Base-by-base conservation (phyloP, 768 basidiomycete genomes). In the Mycena pura region DNA sequence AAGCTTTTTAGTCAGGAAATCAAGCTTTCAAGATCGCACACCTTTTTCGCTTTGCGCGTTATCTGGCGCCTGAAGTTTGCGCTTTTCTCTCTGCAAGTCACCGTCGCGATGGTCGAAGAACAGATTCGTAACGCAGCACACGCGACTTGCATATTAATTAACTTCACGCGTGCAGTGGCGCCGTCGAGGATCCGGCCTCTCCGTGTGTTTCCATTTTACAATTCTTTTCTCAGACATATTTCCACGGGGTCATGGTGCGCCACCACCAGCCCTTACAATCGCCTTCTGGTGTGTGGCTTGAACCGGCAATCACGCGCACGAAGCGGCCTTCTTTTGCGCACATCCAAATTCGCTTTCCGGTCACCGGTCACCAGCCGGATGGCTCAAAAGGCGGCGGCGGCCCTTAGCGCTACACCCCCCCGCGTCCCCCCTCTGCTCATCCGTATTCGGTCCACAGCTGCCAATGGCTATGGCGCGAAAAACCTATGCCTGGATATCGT, bases 401-500 rank as follows among this genome's bases (percentile, higher is more conserved):
- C 53, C 40, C 50, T 21, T 50, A 64, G 57, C 52, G 44, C 32
- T 47, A 34, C 29, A 3, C 15, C 21, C 19, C 46, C 58, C 46
- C n/a, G n/a, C n/a, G n/a, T n/a, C 25, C 29, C 43, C 45, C 36
- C 57, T 62, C 55, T 56, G 36, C 48, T 32, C n/a, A 14, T 40
- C 29, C 56, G 44, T 38, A 36, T 55, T 46, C 45, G 1, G 22
- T 32, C 27, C 31, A 9, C 10, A 28, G 17, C 21, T 32, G 25
- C 44, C n/a, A 8, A 29, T 8, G 39, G 27, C 21, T 28, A 66
- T 66, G 64, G 34, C 74, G 24, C 22, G 44, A 41, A 62, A 59
- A 56, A 76, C 73, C 9, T 74, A 85, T 66, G 73, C 73, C 46
- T 85, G 84, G 81, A 75, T 85, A 31, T 74, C 81, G 1, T 65